These are phyloP conservation scores for Lactarius akahatsu DNA, from an alignment of 768 basidiomycete species.

Conservation along the genomic window DNA sequence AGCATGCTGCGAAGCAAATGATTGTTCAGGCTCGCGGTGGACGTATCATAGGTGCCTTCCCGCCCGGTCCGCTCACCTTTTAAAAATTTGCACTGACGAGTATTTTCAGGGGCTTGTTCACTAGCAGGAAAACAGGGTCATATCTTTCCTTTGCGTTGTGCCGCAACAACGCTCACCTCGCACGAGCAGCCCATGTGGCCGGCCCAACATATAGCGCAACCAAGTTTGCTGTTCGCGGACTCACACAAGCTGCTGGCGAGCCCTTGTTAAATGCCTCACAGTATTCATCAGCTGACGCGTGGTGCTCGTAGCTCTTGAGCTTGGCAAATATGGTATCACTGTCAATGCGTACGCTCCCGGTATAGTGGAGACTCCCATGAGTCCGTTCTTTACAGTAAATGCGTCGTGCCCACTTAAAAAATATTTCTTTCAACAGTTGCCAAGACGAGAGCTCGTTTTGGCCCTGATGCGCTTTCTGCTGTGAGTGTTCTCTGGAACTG, in stretches of 20 bases:
- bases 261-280: neutral
- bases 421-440: neutral
- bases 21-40: constrained; percentile 28
- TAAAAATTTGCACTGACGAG: neutral
- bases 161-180: neutral
- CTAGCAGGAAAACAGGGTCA: constrained; percentile 24
- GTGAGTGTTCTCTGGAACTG: constrained; percentile 5
- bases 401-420: neutral
- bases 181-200: neutral
- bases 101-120: constrained; percentile 14
- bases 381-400: constrained; percentile 12
- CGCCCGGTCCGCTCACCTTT: neutral
- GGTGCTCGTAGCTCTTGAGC: constrained; percentile 25
- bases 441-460: neutral
- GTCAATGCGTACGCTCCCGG: constrained; percentile 34
- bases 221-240: constrained; percentile 32
- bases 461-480: neutral
- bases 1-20: constrained; percentile 32
- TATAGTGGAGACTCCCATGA: constrained; percentile 25
- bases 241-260: constrained; percentile 30
- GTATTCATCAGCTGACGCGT: neutral
- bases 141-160: neutral
- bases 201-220: constrained; percentile 21
- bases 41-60: constrained; percentile 17
- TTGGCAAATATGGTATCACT: constrained; percentile 28